Conservation (phyloP, 441 rosid species). For the Lepidium campestre region DNA sequence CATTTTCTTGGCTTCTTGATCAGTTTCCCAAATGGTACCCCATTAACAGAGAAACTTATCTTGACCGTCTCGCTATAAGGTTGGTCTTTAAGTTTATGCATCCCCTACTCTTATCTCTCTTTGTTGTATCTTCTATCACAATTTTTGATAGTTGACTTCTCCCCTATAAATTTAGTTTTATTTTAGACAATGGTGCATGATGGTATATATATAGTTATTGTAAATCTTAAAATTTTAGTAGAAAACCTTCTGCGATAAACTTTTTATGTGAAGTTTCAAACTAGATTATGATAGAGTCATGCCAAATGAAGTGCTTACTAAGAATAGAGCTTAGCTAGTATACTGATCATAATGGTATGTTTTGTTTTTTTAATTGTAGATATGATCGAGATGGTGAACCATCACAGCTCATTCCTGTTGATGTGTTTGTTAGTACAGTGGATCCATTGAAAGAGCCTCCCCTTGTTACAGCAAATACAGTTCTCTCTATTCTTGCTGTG, state of each 20-base stretch:
- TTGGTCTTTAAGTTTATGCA: slow-evolving; percentile 30
- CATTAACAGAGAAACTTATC: slow-evolving; percentile 91
- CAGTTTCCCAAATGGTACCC: slow-evolving; percentile 99
- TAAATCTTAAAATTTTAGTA: neutral
- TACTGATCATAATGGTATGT: neutral
- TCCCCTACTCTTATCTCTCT: neutral
- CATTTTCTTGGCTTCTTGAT: slow-evolving; percentile 97
- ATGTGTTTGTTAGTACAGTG: slow-evolving; percentile 98
- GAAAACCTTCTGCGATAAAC: neutral
- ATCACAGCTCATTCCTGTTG: slow-evolving; percentile 85
- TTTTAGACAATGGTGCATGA: neutral
- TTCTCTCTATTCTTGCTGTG: slow-evolving; percentile 89
- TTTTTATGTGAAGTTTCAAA: neutral
- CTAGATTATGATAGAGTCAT: slow-evolving; percentile 1
- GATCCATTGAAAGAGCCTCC: slow-evolving; percentile 98
- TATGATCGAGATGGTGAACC: slow-evolving; percentile 96
- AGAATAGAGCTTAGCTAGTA: neutral
- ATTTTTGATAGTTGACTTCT: neutral
- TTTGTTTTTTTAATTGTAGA: slow-evolving; percentile 38
- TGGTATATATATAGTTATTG: neutral
- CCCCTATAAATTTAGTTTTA: neutral
- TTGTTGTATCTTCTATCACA: neutral
- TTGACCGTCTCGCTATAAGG: slow-evolving; percentile 92
- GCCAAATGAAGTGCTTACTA: neutral
- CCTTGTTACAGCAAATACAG: slow-evolving; percentile 91